Base-by-base conservation (phyloP, 2,329 filamentous ascomycete species). In the Arthroderma uncinatum region DNA sequence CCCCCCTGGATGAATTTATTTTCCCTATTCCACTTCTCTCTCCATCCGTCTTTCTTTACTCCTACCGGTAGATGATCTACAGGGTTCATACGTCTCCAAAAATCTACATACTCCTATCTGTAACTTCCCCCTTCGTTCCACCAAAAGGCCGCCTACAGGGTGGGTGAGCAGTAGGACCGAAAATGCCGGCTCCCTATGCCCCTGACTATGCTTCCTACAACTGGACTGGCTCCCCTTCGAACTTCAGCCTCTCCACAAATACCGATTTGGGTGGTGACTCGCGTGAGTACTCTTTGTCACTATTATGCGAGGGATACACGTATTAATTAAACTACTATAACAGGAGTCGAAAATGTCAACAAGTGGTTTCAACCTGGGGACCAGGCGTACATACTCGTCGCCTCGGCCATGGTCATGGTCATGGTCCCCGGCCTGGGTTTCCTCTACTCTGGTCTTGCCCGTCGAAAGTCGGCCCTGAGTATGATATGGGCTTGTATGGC, bases 401-500 rank as follows among this genome's bases (percentile, higher is more conserved):
- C 87, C 60, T 82, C 91, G 60, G 91, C 88, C 70, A 95, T 97
- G 86, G 92, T 97, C 63, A 76, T 97, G 76, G 76, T 96, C 74
- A 98, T 97, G 93, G 80, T 97, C 30, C 93, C 93, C 30, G 93
- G 93, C 66, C 91, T 98, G 66, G 91, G 89, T 57, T 96, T 98
- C 75, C 83, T 98, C 63, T 98, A 98, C 78, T 96, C 92, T 10
- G 93, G 93, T 64, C 85, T 97, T 64, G 92, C 93, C n/a, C 86
- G 93, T 64, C 84, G 93, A 79, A 98, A 98, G 78, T 97, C 93
- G 4, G 93, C 93, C 30, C 81, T 98, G 44, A 95, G 90, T 62
- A 86, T 97, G 79, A 93, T 98, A 68, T 97, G 91, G 89, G 90
- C 92, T 12, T 90, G 87, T 75, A 94, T 98, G 88, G 92, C 87